Evolutionary conservation across 768 basidiomycete species (phyloP).

Genomic region (Porpolomopsis calyptriformis): DNA sequence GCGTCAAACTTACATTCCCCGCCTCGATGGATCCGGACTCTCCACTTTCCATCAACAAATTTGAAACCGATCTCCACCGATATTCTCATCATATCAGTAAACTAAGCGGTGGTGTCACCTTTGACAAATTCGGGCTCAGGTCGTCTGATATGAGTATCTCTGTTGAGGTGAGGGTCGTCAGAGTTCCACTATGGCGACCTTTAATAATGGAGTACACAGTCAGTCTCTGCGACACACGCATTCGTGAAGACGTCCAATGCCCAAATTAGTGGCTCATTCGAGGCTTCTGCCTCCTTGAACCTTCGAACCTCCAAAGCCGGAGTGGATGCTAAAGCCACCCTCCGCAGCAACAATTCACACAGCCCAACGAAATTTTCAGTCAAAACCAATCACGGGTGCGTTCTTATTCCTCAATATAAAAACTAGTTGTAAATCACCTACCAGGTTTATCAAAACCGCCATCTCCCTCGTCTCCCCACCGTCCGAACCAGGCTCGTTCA

Average conservation of each 20-base stretch:
- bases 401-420: too few species aligned
- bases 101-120: neutral
- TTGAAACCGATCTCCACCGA: neutral
- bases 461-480: neutral
- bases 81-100: neutral
- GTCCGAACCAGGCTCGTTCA: neutral
- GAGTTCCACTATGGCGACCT: neutral
- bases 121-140: neutral
- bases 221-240: neutral
- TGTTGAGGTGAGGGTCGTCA: neutral
- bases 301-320: neutral
- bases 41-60: neutral
- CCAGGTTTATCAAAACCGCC: too few species aligned
- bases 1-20: neutral
- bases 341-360: neutral
- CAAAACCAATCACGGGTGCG: too few species aligned
- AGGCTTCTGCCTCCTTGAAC: neutral
- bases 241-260: neutral
- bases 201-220: neutral
- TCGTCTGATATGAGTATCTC: neutral
- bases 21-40: neutral
- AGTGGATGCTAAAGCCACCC: neutral
- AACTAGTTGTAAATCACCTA: too few species aligned
- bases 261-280: neutral
- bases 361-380: too few species aligned